phyloP scores from a whole-genome alignment of 169 alveolate species.

The Plasmodium sp. region DNA sequence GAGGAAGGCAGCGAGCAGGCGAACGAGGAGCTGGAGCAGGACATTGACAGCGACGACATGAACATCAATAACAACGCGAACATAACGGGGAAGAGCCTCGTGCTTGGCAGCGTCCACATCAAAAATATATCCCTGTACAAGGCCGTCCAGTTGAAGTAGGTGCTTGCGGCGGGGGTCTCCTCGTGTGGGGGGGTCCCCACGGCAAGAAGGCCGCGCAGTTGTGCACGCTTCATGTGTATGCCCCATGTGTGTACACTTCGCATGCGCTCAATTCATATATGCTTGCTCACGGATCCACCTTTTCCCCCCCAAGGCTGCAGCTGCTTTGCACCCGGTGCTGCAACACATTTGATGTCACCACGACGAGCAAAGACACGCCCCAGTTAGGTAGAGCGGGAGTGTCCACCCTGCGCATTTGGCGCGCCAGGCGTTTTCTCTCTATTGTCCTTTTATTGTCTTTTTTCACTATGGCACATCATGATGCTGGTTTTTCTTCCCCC shows the following conservation, averaged over 20 bases:
- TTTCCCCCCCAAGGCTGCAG: constrained; percentile 29
- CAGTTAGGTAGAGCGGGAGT: constrained; percentile 36
- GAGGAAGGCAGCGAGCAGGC: background rate
- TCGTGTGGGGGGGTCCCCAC: background rate
- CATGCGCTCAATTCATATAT: background rate
- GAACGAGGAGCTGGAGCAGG: constrained; percentile 42
- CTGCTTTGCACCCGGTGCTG: constrained; percentile 60
- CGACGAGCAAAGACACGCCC: constrained; percentile 42
- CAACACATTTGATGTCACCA: constrained; percentile 51
- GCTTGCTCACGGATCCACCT: background rate
- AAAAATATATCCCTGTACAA: constrained; percentile 58
- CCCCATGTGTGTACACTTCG: background rate
- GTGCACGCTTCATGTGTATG: background rate
- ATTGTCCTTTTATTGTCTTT: background rate
- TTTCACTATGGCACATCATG: background rate
- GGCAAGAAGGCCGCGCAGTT: background rate
- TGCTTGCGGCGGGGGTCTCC: background rate
- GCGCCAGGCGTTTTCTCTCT: background rate
- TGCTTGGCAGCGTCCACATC: constrained; percentile 14
- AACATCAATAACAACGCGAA: constrained; percentile 42
- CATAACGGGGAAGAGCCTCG: constrained; percentile 44
- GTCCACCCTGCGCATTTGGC: background rate
- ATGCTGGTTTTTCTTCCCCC: background rate
- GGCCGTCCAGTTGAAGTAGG: constrained; percentile 53
- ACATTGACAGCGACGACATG: constrained; percentile 71